Evolutionary conservation across 1,284 basidiomycete genomes (phyloP), one percentile per base, ranked within the genome.

Genomic region (Rhodotorula sp.): DNA sequence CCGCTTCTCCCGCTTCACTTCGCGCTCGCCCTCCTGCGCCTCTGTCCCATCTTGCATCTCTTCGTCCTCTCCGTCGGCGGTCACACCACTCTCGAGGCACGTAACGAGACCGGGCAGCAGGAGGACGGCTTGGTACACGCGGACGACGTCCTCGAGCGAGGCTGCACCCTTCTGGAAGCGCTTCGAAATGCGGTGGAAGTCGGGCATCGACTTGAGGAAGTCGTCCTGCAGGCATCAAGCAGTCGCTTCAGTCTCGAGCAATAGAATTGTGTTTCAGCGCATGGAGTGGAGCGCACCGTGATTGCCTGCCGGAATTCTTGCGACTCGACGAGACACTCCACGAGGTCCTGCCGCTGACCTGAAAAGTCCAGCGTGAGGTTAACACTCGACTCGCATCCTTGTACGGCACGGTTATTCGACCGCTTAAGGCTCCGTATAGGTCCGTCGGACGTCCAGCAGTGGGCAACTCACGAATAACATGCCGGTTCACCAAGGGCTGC

Each of bases 401-500:
- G n/a, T n/a, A n/a, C n/a, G n/a, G n/a, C n/a, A n/a, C n/a, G n/a
- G n/a, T n/a, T n/a, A n/a, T n/a, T n/a, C n/a, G n/a, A n/a, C 15
- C 26, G 19, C 15, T 16, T 2, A 1, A 3, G 12, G 34, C 38
- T 18, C 10, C 54, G 54, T 23, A 23, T 0, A 3, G 21, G 18
- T 15, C 55, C 18, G 26, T 19, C 21, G 34, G 23, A 43, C 38
- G n/a, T 28, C 66, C 21, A 45, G 69, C 67, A 38, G 67, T 62
- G 34, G 58, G n/a, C 47, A 48, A 85, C 91, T 76, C 74, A 91
- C 92, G 83, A 74, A 99, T 99, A 78, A 95, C 90, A 77, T 98
- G 94, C 28, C 93, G 82, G 80, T 97, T 97, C 55, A 98, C 88
- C 43, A 99, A 83, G 2, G 97, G 97, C 81, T 99, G 97, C 81